Base-by-base conservation (phyloP, 2,329 filamentous ascomycete genomes). In the Aspergillus spinulosporus region DNA sequence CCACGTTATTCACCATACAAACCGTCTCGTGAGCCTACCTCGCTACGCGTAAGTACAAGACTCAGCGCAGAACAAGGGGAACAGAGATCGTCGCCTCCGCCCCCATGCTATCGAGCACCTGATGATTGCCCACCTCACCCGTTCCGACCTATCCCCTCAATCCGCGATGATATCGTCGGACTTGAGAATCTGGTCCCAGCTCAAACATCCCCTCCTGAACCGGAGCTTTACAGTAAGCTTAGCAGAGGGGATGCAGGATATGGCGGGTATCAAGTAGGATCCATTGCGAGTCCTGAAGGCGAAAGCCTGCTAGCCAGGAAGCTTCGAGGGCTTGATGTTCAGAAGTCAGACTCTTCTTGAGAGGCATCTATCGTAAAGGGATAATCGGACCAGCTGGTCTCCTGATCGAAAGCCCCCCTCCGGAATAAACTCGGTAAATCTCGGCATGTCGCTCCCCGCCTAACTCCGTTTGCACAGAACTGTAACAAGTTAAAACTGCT, bases 1-100 rank as follows among this genome's bases (percentile, higher is more conserved):
- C 94, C 94, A 15, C 84, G 87, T 15, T 99, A 91, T 70, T 90
- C 87, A 54, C 81, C 87, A 1, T 97, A 96, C 76, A 96, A 92
- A 70, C 84, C 89, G 1, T 68, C 69, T 9, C 76, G 76, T 54
- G 80, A 82, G 63, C 74, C 76, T 15, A 69, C 62, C 0, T 39
- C 64, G 1, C 68, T 71, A 3, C 75, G 72, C 47, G 72, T 78
- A 2, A 80, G 75, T 34, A 77, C 82, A 21, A 81, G 75, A 59
- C 71, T 85, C 1, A 79, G 79, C n/a, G 78, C 78, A 28, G 87
- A 89, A 39, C 86, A 84, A 65, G 82, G 82, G 3, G 82, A 77
- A 54, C 77, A 82, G 54, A 78, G 85, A 63, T 78, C 32, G 4
- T 52, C 40, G 12, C 49, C 49, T 45, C 39, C 21, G 21, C 21